These are phyloP conservation scores for Fusarium torreyae DNA, from an alignment of 2,329 filamentous ascomycete genomes.

Conservation along the genomic window DNA sequence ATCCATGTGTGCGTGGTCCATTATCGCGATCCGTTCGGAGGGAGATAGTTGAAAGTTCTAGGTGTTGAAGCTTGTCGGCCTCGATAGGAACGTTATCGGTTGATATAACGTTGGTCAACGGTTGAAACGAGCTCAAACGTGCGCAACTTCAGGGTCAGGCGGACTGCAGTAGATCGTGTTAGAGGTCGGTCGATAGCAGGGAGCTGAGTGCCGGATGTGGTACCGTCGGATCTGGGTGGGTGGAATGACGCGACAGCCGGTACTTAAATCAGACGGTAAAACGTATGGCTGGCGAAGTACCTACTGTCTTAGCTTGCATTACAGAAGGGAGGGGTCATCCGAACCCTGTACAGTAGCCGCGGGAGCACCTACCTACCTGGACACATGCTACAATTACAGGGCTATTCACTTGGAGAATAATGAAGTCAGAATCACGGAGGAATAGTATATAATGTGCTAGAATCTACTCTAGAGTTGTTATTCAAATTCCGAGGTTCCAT, in stretches of 20 bases:
- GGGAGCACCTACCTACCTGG: slow-evolving; percentile 2
- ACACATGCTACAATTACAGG: too few relatives aligned
- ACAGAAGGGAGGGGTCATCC: slow-evolving; percentile 13
- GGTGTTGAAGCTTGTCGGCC: background rate
- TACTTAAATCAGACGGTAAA: slow-evolving; percentile 11
- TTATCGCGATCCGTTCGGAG: slow-evolving; percentile 41
- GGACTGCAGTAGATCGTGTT: slow-evolving; percentile 8
- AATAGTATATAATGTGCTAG: background rate
- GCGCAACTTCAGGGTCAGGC: slow-evolving; percentile 50
- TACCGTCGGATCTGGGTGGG: slow-evolving; percentile 2
- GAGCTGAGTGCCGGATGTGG: slow-evolving; percentile 19
- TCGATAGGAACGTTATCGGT: background rate
- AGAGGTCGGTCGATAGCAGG: slow-evolving; percentile 28
- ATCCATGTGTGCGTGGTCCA: slow-evolving; percentile 63
- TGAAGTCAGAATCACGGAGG: background rate
- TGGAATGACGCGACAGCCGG: slow-evolving; percentile 26
- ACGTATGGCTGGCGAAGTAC: slow-evolving; percentile 10
- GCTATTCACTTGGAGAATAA: background rate
- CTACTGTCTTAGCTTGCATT: slow-evolving; percentile 13
- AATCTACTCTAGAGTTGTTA: too few relatives aligned
- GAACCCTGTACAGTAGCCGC: slow-evolving; percentile 14
- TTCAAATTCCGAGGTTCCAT: too few relatives aligned
- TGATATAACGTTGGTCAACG: slow-evolving; percentile 14
- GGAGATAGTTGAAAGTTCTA: background rate
- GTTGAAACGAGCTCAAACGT: slow-evolving; percentile 60